Conservation (phyloP, 768 basidiomycete genomes). For the Kwoniella dejecticola region DNA sequence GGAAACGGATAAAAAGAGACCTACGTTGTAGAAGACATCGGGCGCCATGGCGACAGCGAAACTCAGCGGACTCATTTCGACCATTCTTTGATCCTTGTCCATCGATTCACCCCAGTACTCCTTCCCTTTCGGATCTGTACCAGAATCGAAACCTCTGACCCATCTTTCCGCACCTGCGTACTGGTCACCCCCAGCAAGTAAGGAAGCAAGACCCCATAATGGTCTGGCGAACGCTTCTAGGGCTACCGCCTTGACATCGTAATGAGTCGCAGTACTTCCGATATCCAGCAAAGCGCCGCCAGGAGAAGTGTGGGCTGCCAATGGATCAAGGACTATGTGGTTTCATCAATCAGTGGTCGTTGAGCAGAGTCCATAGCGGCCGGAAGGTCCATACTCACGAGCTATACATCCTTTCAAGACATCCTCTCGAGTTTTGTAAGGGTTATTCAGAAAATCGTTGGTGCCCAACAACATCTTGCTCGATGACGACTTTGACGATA, state of each 20-base stretch:
- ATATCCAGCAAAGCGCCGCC: constrained; percentile 73
- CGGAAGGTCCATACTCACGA: too few relatives aligned
- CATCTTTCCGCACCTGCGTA: constrained; percentile 67
- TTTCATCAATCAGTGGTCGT: background rate
- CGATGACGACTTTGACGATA: background rate
- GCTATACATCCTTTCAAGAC: constrained; percentile 62
- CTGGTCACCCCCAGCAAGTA: constrained; percentile 66
- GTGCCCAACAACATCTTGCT: constrained; percentile 37
- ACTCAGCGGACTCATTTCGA: constrained; percentile 75
- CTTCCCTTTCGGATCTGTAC: constrained; percentile 66
- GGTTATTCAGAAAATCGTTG: constrained; percentile 59
- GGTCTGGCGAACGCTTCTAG: constrained; percentile 77
- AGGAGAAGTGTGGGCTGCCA: constrained; percentile 69
- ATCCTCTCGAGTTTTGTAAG: constrained; percentile 65
- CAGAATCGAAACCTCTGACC: constrained; percentile 67
- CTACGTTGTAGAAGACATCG: constrained; percentile 61
- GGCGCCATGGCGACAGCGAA: constrained; percentile 69
- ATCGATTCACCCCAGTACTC: constrained; percentile 79
- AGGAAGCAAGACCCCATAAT: constrained; percentile 71
- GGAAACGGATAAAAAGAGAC: too few relatives aligned
- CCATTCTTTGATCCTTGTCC: constrained; percentile 78
- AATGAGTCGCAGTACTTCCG: constrained; percentile 69
- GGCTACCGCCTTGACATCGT: constrained; percentile 68
- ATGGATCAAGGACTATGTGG: constrained; percentile 64
- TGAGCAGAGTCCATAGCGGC: too few relatives aligned